These are phyloP conservation scores for Bassia scoparia DNA, from an alignment of 148 eudicot genomes.

Conservation along the genomic window DNA sequence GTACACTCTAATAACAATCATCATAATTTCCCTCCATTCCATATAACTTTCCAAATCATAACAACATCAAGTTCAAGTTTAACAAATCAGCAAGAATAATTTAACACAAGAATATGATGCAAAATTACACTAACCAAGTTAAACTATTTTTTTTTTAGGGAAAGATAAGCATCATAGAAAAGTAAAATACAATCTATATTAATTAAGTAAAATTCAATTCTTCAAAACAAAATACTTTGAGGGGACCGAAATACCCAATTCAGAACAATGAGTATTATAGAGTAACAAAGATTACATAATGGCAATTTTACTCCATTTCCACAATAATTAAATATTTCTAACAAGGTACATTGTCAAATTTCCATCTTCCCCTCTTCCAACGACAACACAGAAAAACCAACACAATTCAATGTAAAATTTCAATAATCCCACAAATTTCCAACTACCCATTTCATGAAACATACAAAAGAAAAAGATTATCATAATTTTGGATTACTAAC, in stretches of 20 bases:
- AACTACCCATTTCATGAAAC: background rate
- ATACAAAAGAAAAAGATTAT: background rate
- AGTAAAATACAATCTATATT: too few relatives aligned
- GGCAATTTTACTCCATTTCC: background rate
- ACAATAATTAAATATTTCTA: background rate
- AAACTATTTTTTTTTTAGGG: background rate
- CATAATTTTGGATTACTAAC: background rate
- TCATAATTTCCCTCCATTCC: background rate
- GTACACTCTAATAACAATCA: background rate
- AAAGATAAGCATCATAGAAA: too few relatives aligned
- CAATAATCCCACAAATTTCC: background rate
- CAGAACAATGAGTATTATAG: too few relatives aligned
- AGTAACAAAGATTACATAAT: background rate
- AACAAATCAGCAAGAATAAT: background rate
- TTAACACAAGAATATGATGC: background rate
- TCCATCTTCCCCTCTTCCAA: background rate
- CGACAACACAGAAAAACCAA: background rate
- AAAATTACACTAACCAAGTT: background rate
- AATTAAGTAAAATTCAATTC: too few relatives aligned
- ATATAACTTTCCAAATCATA: background rate
- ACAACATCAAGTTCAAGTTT: background rate
- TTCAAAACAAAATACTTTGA: too few relatives aligned
- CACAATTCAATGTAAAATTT: background rate
- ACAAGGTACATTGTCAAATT: constrained; percentile 13
- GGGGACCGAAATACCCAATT: too few relatives aligned